phyloP scores from a whole-genome alignment of 2,329 filamentous ascomycete species.

The Colletotrichum agaves region DNA sequence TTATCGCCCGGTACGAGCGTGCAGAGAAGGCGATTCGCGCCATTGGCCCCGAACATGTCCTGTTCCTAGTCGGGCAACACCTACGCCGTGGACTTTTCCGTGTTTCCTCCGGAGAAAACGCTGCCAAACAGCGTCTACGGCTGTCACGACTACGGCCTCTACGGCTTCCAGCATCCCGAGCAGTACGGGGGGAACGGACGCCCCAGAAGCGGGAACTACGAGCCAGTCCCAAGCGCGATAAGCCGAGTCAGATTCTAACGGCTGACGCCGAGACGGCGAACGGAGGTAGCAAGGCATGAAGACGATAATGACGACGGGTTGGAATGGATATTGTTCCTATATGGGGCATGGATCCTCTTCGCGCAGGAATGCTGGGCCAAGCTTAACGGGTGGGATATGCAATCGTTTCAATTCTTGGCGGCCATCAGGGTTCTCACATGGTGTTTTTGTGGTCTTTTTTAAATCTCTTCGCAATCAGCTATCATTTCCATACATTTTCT shows the following conservation, averaged over 20 bases:
- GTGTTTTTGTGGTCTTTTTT: neutral
- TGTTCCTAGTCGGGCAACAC: constrained; percentile 58
- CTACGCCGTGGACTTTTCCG: constrained; percentile 62
- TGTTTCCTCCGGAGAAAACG: constrained; percentile 50
- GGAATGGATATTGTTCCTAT: neutral
- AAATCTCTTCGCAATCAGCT: neutral
- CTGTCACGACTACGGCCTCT: constrained; percentile 63
- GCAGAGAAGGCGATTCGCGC: constrained; percentile 48
- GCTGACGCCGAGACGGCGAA: constrained; percentile 48
- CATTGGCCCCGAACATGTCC: constrained; percentile 55
- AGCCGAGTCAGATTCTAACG: constrained; percentile 61
- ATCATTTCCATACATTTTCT: neutral
- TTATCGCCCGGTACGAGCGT: constrained; percentile 49
- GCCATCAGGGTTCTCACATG: constrained; percentile 34
- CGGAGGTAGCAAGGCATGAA: neutral
- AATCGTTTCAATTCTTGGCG: constrained; percentile 24
- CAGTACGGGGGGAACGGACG: constrained; percentile 51
- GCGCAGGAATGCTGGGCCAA: neutral
- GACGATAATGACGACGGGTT: neutral
- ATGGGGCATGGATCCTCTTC: constrained; percentile 3
- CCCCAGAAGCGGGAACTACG: constrained; percentile 57
- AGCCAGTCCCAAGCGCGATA: constrained; percentile 53
- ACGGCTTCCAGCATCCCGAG: constrained; percentile 58
- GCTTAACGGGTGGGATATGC: constrained; percentile 6
- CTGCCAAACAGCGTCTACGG: constrained; percentile 62